Evolutionary conservation across 2,329 filamentous ascomycete genomes (phyloP).

Genomic region (Trematosphaeria pertusa): DNA sequence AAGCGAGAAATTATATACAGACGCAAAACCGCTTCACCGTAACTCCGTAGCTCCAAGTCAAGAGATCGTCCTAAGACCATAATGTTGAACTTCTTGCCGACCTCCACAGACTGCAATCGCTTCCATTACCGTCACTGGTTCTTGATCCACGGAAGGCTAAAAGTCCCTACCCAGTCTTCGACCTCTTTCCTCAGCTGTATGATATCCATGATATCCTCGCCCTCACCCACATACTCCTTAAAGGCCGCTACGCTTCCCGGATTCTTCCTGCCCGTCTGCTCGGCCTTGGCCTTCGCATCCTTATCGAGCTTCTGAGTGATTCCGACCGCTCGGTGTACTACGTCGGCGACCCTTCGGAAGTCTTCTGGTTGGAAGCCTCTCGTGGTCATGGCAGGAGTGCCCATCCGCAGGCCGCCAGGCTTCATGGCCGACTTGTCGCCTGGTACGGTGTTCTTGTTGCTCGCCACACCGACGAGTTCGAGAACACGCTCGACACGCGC

Average conservation of each 20-base stretch:
- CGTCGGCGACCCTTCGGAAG: slow-evolving; percentile 72
- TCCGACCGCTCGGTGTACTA: slow-evolving; percentile 50
- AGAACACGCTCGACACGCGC: slow-evolving; percentile 95
- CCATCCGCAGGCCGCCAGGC: slow-evolving; percentile 93
- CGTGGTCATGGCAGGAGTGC: slow-evolving; percentile 95
- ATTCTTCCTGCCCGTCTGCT: slow-evolving; percentile 47
- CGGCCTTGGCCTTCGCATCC: slow-evolving; percentile 47
- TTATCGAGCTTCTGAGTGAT: slow-evolving; percentile 52
- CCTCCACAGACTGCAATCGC: no score
- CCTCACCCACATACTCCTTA: slow-evolving; percentile 51
- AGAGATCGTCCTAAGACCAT: no score
- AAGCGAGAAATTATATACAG: no score
- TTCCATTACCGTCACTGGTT: slow-evolving; percentile 26
- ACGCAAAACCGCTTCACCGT: no score
- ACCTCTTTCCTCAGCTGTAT: slow-evolving; percentile 50
- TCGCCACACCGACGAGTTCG: slow-evolving; percentile 97
- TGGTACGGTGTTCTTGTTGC: slow-evolving; percentile 99
- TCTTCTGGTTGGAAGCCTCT: slow-evolving; percentile 92
- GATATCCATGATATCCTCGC: slow-evolving; percentile 50
- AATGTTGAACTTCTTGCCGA: no score
- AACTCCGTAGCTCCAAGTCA: no score
- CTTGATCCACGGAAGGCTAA: slow-evolving; percentile 50
- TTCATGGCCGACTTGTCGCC: slow-evolving; percentile 97
- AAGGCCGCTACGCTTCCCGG: slow-evolving; percentile 49
- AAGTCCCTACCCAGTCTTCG: slow-evolving; percentile 52